Percentiles rank a stretch among this genome's conserved stretches.
Conservation (phyloP, 495 filamentous ascomycete genomes). For the Aeminium ludgeri region DNA sequence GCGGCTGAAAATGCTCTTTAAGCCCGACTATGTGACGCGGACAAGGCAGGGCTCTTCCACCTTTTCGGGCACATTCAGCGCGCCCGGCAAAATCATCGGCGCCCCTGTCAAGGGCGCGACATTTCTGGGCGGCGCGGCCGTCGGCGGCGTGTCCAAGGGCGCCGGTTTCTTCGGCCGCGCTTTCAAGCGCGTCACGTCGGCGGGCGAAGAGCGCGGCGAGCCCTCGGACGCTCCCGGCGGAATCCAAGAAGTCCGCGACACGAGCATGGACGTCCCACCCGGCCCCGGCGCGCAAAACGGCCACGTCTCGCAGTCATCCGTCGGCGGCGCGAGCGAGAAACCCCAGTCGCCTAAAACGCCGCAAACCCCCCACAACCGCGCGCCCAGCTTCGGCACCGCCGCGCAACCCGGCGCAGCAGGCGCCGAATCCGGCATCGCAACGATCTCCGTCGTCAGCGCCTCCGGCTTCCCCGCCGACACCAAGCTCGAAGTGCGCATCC, state of each 20-base stretch:
- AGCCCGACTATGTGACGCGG: constrained; percentile 76
- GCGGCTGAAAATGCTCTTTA: constrained; percentile 78
- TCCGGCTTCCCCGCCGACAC: constrained; percentile 57
- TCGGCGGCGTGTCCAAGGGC: constrained; percentile 64
- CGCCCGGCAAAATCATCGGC: constrained; percentile 83
- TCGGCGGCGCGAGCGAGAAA: constrained; percentile 1
- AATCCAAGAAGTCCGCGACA: constrained; percentile 2
- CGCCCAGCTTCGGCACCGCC: constrained; percentile 22
- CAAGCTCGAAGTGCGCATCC: constrained; percentile 68
- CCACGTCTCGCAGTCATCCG: constrained; percentile 4
- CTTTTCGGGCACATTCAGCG: constrained; percentile 79
- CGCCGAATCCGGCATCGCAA: constrained; percentile 55
- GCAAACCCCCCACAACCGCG: constrained; percentile 5
- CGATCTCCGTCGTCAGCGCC: constrained; percentile 64
- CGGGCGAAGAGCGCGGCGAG: constrained; percentile 23
- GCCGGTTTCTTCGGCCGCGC: constrained; percentile 73
- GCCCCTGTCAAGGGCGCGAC: constrained; percentile 75
- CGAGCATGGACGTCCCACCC: constrained; percentile 6
- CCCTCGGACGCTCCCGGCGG: constrained; percentile 8
- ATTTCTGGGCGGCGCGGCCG: constrained; percentile 35
- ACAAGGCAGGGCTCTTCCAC: constrained; percentile 81
- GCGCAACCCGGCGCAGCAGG: constrained; percentile 52
- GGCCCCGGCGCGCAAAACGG: constrained; percentile 1
- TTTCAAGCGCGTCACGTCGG: constrained; percentile 36
- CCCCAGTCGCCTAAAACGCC: constrained; percentile 2